Evolutionary conservation across 1,284 basidiomycete species (phyloP), one percentile per base, ranked within the genome.

Genomic region (Trichosporon sp.): DNA sequence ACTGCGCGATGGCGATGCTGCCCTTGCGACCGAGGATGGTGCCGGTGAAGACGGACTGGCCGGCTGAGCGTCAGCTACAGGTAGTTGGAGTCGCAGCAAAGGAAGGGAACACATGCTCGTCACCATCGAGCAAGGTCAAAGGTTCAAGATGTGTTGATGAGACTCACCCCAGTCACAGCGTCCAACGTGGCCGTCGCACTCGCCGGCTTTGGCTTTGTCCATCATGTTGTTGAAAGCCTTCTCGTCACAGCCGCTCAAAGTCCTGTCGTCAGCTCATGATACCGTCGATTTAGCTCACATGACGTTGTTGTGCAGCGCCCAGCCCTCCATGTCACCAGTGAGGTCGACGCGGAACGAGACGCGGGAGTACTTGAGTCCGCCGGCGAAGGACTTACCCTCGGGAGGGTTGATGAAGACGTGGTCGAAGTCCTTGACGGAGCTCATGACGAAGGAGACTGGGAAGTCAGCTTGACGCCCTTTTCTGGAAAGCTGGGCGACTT

Each of bases 271-370:
- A 54, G 49, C 49, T 54, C 6, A 1, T 4, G 4, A 13, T 7
- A 16, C 10, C 44, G 19, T 7, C 25, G 5, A 21, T 14, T 29
- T 6, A 27, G 25, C 49, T 11, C 8, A 54, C 49, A 54, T 29
- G 49, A 54, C 19, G 49, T 54, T n/a, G 49, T 54, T 54, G 49
- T 31, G 29, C 3, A 11, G 8, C 2, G 49, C 49, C 49, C 49
- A 54, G 25, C 49, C 49, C 49, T 54, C 49, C 49, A 54, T 54
- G 29, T 54, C 49, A 16, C 49, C 49, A 31, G 49, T 54, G 49
- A 29, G 3, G 14, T 27, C 16, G 14, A 27, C 49, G 27, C 21
- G 31, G 49, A 31, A 54, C 25, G 49, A 54, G 5, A 16, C 49
- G 27, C n/a, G 27, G 14, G 49, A n/a, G 49, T 29, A 21, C 49